phyloP scores from a whole-genome alignment of 2,329 filamentous ascomycete species.

The Ophiosphaerella narmari region DNA sequence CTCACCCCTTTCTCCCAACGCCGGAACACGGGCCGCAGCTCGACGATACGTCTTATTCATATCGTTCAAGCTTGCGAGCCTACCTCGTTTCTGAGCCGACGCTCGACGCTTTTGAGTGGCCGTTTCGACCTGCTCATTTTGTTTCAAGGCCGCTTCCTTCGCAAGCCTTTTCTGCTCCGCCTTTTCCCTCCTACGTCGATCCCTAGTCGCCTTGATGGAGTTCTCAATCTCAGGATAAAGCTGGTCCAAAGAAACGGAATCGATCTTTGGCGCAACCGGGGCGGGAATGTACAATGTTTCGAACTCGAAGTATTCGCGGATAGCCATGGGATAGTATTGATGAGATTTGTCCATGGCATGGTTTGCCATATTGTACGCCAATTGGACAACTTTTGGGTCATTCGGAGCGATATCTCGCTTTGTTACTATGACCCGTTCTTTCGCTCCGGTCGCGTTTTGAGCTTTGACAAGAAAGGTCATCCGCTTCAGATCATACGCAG shows the following conservation, averaged over 20 bases:
- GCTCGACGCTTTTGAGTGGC: slow-evolving; percentile 11
- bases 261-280: slow-evolving; percentile 32
- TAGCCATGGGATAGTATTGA: slow-evolving; percentile 39
- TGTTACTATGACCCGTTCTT: slow-evolving; percentile 57
- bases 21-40: slow-evolving; percentile 10
- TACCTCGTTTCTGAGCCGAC: slow-evolving; percentile 16
- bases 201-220: slow-evolving; percentile 24
- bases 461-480: slow-evolving; percentile 41
- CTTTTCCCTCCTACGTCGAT: slow-evolving; percentile 15
- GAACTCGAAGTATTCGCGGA: slow-evolving; percentile 31
- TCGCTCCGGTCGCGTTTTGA: slow-evolving; percentile 34
- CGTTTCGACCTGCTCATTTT: slow-evolving; percentile 26
- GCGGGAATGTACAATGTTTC: slow-evolving; percentile 22
- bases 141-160: slow-evolving; percentile 20
- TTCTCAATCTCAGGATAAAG: slow-evolving; percentile 24
- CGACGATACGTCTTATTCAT: slow-evolving; percentile 25
- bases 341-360: slow-evolving; percentile 33
- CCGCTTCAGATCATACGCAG: slow-evolving; percentile 55
- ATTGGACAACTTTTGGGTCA: slow-evolving; percentile 52
- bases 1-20: slow-evolving; percentile 14
- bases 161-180: slow-evolving; percentile 22
- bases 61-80: slow-evolving; percentile 36
- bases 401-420: slow-evolving; percentile 52
- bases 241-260: slow-evolving; percentile 29
- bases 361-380: slow-evolving; percentile 58